A percentile compares a stretch with the other conserved stretches of the same genome.
These are phyloP conservation scores for Hondaea fermentalgiana DNA, from an alignment of 108 stramenopile species.

Conservation along the genomic window DNA sequence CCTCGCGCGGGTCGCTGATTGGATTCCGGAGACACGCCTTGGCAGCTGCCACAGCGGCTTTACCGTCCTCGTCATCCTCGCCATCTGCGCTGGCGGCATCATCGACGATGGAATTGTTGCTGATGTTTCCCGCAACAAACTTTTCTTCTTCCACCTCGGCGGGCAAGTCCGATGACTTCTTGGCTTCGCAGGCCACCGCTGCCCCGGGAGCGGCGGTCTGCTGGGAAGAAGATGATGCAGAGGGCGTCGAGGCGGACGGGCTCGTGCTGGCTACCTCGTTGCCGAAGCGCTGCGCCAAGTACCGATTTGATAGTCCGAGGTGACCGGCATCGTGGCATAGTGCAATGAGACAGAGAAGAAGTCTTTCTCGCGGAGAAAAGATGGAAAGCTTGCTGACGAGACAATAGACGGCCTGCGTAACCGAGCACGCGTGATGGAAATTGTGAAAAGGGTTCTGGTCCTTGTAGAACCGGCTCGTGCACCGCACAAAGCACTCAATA, in stretches of 20 bases:
- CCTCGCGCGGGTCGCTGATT: background rate
- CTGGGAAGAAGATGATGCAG: background rate
- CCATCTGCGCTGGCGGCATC: no score
- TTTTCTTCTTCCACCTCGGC: background rate
- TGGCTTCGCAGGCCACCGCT: no score
- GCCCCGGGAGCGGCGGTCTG: no score
- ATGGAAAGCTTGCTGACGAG: background rate
- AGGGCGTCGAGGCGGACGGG: background rate
- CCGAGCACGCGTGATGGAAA: background rate
- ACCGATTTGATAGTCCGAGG: background rate
- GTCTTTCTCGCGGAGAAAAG: background rate
- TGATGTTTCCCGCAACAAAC: background rate
- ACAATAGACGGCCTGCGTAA: background rate
- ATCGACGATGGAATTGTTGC: background rate
- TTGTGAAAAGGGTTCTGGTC: background rate
- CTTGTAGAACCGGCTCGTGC: background rate
- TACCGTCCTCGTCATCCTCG: background rate
- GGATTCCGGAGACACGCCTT: background rate
- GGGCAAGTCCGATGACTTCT: background rate
- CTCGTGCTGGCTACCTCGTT: background rate
- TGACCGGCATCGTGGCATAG: slow-evolving; percentile 12
- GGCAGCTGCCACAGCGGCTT: background rate
- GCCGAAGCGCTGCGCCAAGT: background rate
- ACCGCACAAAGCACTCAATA: background rate
- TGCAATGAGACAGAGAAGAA: background rate